Evolutionary conservation across 1,284 basidiomycete genomes (phyloP).

Genomic region (Naganishia cerealis): DNA sequence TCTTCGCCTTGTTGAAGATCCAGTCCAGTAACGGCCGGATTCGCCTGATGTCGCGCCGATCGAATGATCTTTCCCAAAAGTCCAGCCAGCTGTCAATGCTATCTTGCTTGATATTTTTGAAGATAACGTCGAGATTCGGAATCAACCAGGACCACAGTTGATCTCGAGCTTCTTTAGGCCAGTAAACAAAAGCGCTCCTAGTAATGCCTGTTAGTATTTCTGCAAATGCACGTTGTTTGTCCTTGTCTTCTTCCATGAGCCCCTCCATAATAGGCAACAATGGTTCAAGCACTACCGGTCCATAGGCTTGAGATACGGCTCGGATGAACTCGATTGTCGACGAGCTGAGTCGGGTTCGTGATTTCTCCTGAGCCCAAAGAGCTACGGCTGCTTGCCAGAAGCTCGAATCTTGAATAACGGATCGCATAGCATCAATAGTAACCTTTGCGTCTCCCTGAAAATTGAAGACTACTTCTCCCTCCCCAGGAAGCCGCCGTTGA

Average conservation of each 20-base stretch:
- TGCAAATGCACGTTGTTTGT: conserved; percentile 85
- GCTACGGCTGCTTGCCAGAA: conserved; percentile 62
- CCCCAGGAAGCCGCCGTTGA: conserved; percentile 63
- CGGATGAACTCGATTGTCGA: conserved; percentile 57
- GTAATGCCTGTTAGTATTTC: conserved; percentile 79
- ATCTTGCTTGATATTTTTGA: conserved; percentile 78
- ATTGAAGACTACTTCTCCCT: conserved; percentile 58
- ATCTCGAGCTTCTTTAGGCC: conserved; percentile 66
- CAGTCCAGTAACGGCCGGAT: conserved; percentile 75
- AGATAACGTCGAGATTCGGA: conserved; percentile 68
- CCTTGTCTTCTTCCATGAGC: conserved; percentile 49
- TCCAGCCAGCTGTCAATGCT: conserved; percentile 62
- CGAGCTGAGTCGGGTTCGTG: conserved; percentile 48
- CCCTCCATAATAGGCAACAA: conserved; percentile 46
- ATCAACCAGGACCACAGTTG: conserved; percentile 79
- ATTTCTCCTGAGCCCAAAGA: conserved; percentile 52
- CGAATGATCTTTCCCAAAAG: conserved; percentile 62
- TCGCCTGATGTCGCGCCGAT: conserved; percentile 80
- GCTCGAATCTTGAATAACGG: conserved; percentile 58
- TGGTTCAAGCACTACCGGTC: conserved; percentile 41
- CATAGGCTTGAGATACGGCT: conserved; percentile 56
- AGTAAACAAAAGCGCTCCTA: conserved; percentile 79
- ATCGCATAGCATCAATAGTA: conserved; percentile 63
- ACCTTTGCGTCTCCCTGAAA: conserved; percentile 69
- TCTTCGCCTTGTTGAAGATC: conserved; percentile 64